Base-by-base conservation (phyloP, 768 basidiomycete genomes). In the Panellus pusillus region DNA sequence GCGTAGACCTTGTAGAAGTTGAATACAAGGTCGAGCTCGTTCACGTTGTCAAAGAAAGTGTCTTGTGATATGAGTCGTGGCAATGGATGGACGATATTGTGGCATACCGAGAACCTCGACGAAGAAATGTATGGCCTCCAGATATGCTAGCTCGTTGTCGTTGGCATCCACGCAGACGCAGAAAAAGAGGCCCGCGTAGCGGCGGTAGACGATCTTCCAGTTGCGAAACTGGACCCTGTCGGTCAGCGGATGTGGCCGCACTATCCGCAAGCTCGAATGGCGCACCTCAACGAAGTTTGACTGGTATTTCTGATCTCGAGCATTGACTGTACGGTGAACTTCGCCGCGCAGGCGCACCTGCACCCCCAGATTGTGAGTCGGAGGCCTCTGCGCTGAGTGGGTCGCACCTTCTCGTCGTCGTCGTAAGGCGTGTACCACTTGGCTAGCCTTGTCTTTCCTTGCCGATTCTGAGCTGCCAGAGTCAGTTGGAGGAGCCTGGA, bases 1-100 rank as follows among this genome's bases (percentile, higher is more conserved):
- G 97, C 94, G 66, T 99, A 98, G 9, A 98, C 96, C 77, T 98
- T 98, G 74, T 98, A 97, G 68, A 98, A 99, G 70, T 98, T 98
- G 78, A 98, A 99, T 1, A 99, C 97, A 2, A 99, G 79, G 66
- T 98, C 97, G 24, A 98, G 76, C 69, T 98, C 96, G 73, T 95
- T 97, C 1, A 99, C 97, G 62, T 99, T 98, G 66, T 97, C 94
- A 65, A 99, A 99, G 77, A 98, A 98, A 0, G 92, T 84, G 68
- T 98, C 96, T 24, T 24, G 24, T 24, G 24, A 24, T 24, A 24
- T 24, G 24, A 24, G 24, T 24, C 24, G 24, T 24, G 6, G 24
- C 24, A 96, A 52, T 32, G 17, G 35, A 17, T n/a, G 20, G 14
- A 19, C 15, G 24, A 20, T 24, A 6, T 18, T 11, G 54, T 27